Percentiles rank a stretch among this genome's conserved stretches.
phyloP scores from a whole-genome alignment of 768 basidiomycete genomes.

The Collybia nuda region DNA sequence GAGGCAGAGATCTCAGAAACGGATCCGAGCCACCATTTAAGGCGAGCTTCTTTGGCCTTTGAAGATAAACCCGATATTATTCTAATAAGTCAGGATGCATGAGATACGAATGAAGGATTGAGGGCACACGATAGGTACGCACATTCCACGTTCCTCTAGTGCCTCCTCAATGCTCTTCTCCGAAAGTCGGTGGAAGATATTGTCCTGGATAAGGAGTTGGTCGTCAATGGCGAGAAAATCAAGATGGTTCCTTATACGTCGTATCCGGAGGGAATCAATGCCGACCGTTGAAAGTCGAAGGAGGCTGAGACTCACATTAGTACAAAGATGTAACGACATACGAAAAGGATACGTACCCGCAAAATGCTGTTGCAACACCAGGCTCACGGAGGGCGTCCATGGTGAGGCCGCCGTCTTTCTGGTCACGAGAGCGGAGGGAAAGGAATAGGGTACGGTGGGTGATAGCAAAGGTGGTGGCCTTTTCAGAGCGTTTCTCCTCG shows the following conservation, averaged over 20 bases:
- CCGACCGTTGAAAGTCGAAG: constrained; percentile 46
- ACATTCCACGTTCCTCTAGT: constrained; percentile 79
- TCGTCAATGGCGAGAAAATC: constrained; percentile 63
- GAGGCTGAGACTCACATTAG: constrained; percentile 22
- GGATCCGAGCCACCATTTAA: constrained; percentile 66
- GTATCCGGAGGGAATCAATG: constrained; percentile 37
- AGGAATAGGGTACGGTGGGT: constrained; percentile 34
- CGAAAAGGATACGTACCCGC: constrained; percentile 46
- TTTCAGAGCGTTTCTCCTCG: constrained; percentile 52
- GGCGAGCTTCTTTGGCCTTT: constrained; percentile 46
- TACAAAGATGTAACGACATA: neutral
- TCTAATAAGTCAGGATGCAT: constrained; percentile 17
- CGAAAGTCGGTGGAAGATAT: constrained; percentile 41
- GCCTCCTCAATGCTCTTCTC: constrained; percentile 60
- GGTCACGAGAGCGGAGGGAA: constrained; percentile 30
- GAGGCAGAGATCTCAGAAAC: constrained; percentile 31
- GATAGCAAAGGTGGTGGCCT: constrained; percentile 38
- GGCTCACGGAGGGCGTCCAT: constrained; percentile 25
- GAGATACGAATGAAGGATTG: neutral
- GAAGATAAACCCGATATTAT: constrained; percentile 36
- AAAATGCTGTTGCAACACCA: constrained; percentile 43
- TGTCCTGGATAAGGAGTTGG: constrained; percentile 52
- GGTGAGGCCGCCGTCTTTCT: constrained; percentile 32
- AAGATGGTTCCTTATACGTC: constrained; percentile 41
- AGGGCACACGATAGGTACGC: constrained; percentile 25